Evolutionary conservation across 1,284 basidiomycete species (phyloP).

Genomic region (Meripilus lineatus): DNA sequence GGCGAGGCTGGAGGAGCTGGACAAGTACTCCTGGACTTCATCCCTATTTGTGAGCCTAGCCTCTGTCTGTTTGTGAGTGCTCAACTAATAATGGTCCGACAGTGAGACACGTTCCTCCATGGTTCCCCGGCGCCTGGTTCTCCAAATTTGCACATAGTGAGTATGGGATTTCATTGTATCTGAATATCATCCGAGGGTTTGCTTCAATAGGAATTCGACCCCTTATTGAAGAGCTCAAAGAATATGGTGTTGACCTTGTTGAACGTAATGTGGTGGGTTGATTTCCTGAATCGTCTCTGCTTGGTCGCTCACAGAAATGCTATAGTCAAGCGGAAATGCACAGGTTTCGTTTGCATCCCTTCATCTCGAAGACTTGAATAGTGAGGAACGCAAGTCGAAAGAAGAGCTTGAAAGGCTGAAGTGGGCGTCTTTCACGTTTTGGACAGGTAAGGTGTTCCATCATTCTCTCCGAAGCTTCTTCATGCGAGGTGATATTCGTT

Average conservation of each 20-base stretch:
- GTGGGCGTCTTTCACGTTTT: neutral
- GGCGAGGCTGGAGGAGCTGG: neutral
- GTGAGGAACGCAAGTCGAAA: conserved; percentile 10
- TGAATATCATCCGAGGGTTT: neutral
- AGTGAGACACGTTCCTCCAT: conserved; percentile 21
- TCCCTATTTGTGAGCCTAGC: neutral
- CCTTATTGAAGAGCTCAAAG: neutral
- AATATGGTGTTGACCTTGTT: neutral
- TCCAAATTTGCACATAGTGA: neutral
- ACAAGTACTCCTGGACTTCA: neutral
- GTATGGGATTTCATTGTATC: neutral
- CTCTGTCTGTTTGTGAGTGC: neutral
- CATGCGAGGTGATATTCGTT: neutral
- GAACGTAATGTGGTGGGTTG: neutral
- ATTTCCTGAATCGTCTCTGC: neutral
- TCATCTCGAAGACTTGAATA: conserved; percentile 17
- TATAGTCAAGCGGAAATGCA: conserved; percentile 14
- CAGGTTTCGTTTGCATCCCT: conserved; percentile 13
- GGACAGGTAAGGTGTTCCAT: conserved; percentile 1
- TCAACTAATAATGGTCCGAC: neutral
- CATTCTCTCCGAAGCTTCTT: neutral
- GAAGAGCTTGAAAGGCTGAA: conserved; percentile 9
- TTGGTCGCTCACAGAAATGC: neutral
- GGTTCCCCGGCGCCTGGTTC: conserved; percentile 20
- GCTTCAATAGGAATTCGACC: neutral